Evolutionary conservation across 2,329 filamentous ascomycete species (phyloP).

Genomic region (Pseudogymnoascus sp.): DNA sequence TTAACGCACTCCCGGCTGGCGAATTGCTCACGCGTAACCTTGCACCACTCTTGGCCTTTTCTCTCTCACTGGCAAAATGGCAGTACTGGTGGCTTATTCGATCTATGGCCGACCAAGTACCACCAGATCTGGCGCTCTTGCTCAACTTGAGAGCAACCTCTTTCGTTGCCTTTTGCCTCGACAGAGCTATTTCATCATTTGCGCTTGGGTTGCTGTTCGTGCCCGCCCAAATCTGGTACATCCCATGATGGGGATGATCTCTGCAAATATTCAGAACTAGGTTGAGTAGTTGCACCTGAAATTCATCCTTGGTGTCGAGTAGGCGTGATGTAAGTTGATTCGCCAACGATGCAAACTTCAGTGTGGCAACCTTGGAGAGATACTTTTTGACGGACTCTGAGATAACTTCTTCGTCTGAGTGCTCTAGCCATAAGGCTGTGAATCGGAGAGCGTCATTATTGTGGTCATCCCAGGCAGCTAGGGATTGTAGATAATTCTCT

Average conservation of each 20-base stretch:
- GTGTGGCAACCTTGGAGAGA: conserved; percentile 67
- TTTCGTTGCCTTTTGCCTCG: conserved; percentile 65
- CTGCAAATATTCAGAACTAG: conserved; percentile 77
- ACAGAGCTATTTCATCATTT: conserved; percentile 66
- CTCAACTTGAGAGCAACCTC: conserved; percentile 56
- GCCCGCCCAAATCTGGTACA: conserved; percentile 92
- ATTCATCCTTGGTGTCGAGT: conserved; percentile 57
- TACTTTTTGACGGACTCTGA: conserved; percentile 68
- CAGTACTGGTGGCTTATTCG: conserved; percentile 62
- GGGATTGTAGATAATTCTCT: conserved; percentile 83
- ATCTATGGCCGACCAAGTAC: conserved; percentile 65
- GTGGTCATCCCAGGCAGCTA: conserved; percentile 78
- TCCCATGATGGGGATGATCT: conserved; percentile 92
- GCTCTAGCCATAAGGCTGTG: conserved; percentile 87
- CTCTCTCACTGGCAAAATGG: conserved; percentile 54
- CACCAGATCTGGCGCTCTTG: conserved; percentile 30
- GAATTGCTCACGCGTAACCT: conserved; percentile 58
- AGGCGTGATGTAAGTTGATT: conserved; percentile 95
- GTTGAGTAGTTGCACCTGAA: conserved; percentile 66
- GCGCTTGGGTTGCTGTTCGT: conserved; percentile 59
- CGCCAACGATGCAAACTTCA: conserved; percentile 88
- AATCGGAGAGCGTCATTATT: conserved; percentile 88
- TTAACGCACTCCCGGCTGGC: conserved; percentile 51
- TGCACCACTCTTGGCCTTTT: conserved; percentile 59
- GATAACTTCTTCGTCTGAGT: conserved; percentile 64